Conservation (phyloP, 768 basidiomycete genomes). For the Leucocoprinus birnbaumii region DNA sequence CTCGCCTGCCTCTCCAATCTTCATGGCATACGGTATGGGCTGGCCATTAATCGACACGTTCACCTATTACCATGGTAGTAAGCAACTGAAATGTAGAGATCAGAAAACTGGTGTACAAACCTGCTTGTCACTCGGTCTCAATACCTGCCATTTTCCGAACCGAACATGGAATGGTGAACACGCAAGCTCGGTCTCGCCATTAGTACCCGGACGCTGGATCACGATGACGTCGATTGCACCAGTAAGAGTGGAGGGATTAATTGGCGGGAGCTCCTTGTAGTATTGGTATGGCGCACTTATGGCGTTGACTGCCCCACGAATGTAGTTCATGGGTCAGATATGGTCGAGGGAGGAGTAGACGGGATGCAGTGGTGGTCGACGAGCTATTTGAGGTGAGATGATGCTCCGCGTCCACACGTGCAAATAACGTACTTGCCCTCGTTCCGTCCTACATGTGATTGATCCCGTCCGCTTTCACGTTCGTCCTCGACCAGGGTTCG, state of each 20-base stretch:
- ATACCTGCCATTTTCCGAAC: constrained; percentile 96
- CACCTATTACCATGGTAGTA: constrained; percentile 47
- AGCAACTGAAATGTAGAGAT: not conserved
- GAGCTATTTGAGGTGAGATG: not conserved
- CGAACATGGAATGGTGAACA: constrained; percentile 97
- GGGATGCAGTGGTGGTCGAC: constrained; percentile 3
- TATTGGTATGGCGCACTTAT: constrained; percentile 88
- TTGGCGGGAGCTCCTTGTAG: constrained; percentile 80
- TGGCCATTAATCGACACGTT: constrained; percentile 85
- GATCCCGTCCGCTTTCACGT: not conserved
- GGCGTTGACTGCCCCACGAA: constrained; percentile 81
- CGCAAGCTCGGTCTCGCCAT: constrained; percentile 65
- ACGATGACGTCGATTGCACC: constrained; percentile 99
- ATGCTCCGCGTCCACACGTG: constrained; percentile 4
- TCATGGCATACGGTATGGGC: constrained; percentile 92
- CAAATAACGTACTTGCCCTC: not conserved
- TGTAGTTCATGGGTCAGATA: constrained; percentile 68
- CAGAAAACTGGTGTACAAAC: constrained; percentile 30
- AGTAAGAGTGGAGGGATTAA: constrained; percentile 95
- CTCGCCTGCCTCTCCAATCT: constrained; percentile 98
- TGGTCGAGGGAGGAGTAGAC: constrained; percentile 17
- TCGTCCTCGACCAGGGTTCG: not conserved
- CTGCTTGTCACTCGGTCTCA: constrained; percentile 92
- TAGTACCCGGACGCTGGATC: constrained; percentile 67
- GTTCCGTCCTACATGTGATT: not conserved